Evolutionary conservation across 2,329 filamentous ascomycete species (phyloP).

Genomic region (Aspergillus awamori): DNA sequence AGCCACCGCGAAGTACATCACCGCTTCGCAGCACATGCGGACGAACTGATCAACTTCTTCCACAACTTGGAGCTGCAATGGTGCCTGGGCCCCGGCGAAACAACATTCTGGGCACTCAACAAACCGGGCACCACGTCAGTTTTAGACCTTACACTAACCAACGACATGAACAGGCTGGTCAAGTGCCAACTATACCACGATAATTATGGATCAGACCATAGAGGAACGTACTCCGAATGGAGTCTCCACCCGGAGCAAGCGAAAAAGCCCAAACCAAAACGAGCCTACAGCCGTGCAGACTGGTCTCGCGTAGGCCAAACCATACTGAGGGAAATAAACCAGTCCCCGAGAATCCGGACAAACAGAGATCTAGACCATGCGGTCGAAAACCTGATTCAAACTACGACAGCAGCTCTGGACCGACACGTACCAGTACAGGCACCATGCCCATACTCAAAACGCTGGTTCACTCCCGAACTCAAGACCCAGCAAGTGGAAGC

Average conservation of each 20-base stretch:
- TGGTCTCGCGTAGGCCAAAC: conserved; percentile 16
- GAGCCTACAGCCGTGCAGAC: conserved; percentile 19
- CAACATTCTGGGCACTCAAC: conserved; percentile 14
- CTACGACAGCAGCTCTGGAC: conserved; percentile 15
- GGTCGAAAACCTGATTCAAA: conserved; percentile 1
- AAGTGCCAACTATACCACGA: conserved; percentile 29
- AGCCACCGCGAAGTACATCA: conserved; percentile 10
- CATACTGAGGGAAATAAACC: conserved; percentile 9
- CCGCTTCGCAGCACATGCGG: conserved; percentile 11
- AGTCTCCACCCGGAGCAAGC: conserved; percentile 10
- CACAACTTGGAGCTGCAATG: conserved; percentile 7
- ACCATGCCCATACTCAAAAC: conserved; percentile 26
- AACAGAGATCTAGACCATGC: conserved; percentile 11
- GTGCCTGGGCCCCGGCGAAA: conserved; percentile 11
- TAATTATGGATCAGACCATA: conserved; percentile 28
- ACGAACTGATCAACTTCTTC: conserved; percentile 17
- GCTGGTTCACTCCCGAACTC: conserved; percentile 28
- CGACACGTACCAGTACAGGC: conserved; percentile 12
- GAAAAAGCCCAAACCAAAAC: conserved; percentile 11
- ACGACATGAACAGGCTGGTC: conserved; percentile 18
- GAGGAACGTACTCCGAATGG: conserved; percentile 26
- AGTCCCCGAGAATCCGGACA: conserved; percentile 11
- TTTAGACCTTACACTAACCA: conserved; percentile 22
- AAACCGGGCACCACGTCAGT: conserved; percentile 16
- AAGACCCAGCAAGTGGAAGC: conserved; percentile 26